Base-by-base conservation (phyloP, 2,329 filamentous ascomycete species). In the Proliferodiscus dingleyae region DNA sequence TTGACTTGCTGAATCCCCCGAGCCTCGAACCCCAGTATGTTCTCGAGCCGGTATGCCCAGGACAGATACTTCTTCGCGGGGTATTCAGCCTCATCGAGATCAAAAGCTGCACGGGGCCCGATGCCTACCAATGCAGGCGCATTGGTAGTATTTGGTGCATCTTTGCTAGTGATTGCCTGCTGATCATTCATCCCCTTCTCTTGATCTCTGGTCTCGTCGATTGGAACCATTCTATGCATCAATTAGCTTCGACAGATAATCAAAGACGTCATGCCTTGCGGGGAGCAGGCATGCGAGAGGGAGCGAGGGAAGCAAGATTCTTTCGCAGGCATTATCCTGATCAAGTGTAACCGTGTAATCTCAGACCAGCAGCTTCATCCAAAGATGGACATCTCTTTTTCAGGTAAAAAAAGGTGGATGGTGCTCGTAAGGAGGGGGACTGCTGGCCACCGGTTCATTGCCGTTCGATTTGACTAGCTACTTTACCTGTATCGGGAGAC, bases 261-360 rank as follows among this genome's bases (percentile, higher is more conserved):
- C n/a, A n/a, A n/a, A n/a, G n/a, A n/a, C n/a, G n/a, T n/a, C n/a
- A n/a, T n/a, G n/a, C n/a, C n/a, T n/a, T n/a, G n/a, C n/a, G n/a
- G n/a, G n/a, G n/a, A n/a, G n/a, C n/a, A n/a, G n/a, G n/a, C n/a
- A n/a, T n/a, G n/a, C n/a, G 18, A 37, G 34, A 19, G 34, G 18
- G n/a, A 54, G 60, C 57, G 63, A 64, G 61, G 69, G 71, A 71
- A 77, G 78, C 87, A 94, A 93, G 88, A 91, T 94, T 85, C 89
- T 95, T 91, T 88, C 89, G 89, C 89, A 89, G 85, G 87, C 88
- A 91, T 93, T 91, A 89, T 89, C 87, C 85, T 88, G 86, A 89
- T 89, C 86, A 90, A 91, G 86, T 90, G 87, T 72, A 74, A 83
- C 87, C 86, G 87, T 91, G 85, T 91, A 81, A 80, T 91, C 86